A percentile compares a stretch with the other conserved stretches of the same genome.
Conservation (phyloP, 768 basidiomycete species). For the Phylloporus sp. region DNA sequence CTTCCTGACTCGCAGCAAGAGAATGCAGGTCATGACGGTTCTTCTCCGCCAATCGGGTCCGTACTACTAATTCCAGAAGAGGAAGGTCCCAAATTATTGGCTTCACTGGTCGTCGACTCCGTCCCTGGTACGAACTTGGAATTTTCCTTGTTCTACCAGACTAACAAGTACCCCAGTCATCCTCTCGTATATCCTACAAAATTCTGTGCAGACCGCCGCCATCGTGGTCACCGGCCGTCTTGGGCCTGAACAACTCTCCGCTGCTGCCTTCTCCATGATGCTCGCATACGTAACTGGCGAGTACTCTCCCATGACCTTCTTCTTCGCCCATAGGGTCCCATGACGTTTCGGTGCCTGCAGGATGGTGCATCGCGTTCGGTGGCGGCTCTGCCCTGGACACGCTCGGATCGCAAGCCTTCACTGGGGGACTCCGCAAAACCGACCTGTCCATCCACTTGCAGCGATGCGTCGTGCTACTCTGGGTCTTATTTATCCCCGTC, state of each 20-base stretch:
- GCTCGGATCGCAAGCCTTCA: conserved; percentile 73
- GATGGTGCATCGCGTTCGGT: conserved; percentile 74
- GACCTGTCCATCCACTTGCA: conserved; percentile 72
- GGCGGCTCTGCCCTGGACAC: conserved; percentile 80
- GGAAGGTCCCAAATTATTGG: conserved; percentile 38
- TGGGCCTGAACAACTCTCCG: conserved; percentile 66
- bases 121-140: conserved; percentile 44
- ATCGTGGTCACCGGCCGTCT: conserved; percentile 63
- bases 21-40: not conserved
- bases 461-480: conserved; percentile 62
- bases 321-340: conserved; percentile 45
- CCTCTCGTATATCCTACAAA: conserved; percentile 67
- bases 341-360: conserved; percentile 41
- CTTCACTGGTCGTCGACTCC: conserved; percentile 51
- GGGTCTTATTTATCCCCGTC: conserved; percentile 62
- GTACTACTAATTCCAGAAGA: conserved; percentile 23
- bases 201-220: conserved; percentile 66
- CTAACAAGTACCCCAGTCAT: conserved; percentile 41
- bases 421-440: conserved; percentile 53
- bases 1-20: conserved; percentile 14
- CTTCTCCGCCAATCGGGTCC: conserved; percentile 17
- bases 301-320: conserved; percentile 33
- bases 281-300: conserved; percentile 75
- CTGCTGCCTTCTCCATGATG: conserved; percentile 72
- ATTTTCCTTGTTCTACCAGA: not conserved